Percentiles rank a stretch among this genome's conserved stretches.
These are phyloP conservation scores for Mucor ambiguus DNA, from an alignment of 371 early-diverging fungal species.

Conservation along the genomic window DNA sequence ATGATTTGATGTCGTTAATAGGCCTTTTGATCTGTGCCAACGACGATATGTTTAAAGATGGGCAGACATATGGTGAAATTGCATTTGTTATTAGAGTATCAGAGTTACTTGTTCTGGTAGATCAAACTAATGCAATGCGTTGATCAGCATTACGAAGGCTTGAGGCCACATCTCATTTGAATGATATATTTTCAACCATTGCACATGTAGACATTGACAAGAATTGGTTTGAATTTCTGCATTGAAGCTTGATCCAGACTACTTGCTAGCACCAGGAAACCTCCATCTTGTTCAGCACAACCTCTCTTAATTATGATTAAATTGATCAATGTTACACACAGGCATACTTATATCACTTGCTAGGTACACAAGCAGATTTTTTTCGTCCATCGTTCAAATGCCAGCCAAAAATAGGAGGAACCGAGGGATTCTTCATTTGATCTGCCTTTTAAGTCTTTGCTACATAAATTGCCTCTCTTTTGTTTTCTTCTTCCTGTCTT, in stretches of 20 bases:
- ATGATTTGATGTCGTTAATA: background rate
- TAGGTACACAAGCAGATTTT: background rate
- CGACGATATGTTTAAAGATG: background rate
- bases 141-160: background rate
- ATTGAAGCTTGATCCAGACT: background rate
- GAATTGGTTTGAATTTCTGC: background rate
- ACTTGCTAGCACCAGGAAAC: background rate
- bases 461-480: background rate
- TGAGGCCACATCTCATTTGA: background rate
- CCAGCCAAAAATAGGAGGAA: conserved; percentile 3
- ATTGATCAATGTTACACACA: background rate
- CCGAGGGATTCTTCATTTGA: background rate
- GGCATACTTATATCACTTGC: background rate
- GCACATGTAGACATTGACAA: background rate
- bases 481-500: background rate
- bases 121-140: too few species aligned
- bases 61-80: background rate
- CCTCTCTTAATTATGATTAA: background rate
- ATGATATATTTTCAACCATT: background rate
- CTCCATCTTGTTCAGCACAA: background rate
- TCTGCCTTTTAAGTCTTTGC: background rate
- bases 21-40: background rate
- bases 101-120: too few species aligned
- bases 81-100: background rate
- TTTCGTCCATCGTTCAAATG: background rate